These are phyloP conservation scores for Penicillium dipodomyicola DNA, from an alignment of 495 filamentous ascomycete species.

Conservation along the genomic window DNA sequence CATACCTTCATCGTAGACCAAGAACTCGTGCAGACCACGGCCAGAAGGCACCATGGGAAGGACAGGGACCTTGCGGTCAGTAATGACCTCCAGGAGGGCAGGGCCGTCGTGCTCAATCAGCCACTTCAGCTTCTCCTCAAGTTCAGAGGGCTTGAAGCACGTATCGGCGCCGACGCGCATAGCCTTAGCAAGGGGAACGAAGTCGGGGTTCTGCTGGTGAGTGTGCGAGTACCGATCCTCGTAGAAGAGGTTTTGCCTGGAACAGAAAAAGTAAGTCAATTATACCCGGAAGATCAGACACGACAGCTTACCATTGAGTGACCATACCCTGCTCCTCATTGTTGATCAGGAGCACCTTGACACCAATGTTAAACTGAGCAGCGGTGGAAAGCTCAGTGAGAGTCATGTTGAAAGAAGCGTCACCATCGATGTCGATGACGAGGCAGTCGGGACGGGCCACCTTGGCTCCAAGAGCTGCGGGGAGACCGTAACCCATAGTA, in stretches of 20 bases:
- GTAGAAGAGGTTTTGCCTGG: conserved; percentile 81
- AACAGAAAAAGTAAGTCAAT: neutral
- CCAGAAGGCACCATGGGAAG: conserved; percentile 94
- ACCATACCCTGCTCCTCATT: conserved; percentile 97
- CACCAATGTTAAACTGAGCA: conserved; percentile 86
- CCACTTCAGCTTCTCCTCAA: conserved; percentile 79
- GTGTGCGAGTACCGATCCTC: conserved; percentile 90
- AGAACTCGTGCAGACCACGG: conserved; percentile 84
- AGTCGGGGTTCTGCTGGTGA: conserved; percentile 86
- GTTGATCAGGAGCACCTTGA: conserved; percentile 90
- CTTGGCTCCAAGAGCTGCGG: conserved; percentile 90
- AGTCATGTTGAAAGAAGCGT: conserved; percentile 96
- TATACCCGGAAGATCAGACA: neutral
- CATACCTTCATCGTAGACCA: conserved; percentile 82
- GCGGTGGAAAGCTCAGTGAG: conserved; percentile 87
- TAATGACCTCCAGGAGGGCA: conserved; percentile 62
- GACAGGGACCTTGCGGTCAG: conserved; percentile 92
- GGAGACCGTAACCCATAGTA: conserved; percentile 94
- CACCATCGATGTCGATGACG: conserved; percentile 92
- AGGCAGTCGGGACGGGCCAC: conserved; percentile 82
- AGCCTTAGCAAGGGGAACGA: conserved; percentile 78
- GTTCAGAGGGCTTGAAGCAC: conserved; percentile 64
- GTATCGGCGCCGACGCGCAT: conserved; percentile 74
- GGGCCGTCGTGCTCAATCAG: conserved; percentile 80
- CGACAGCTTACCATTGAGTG: conserved; percentile 64